These are phyloP conservation scores for Populus tremula DNA, from an alignment of 345 rosid species.

Conservation along the genomic window DNA sequence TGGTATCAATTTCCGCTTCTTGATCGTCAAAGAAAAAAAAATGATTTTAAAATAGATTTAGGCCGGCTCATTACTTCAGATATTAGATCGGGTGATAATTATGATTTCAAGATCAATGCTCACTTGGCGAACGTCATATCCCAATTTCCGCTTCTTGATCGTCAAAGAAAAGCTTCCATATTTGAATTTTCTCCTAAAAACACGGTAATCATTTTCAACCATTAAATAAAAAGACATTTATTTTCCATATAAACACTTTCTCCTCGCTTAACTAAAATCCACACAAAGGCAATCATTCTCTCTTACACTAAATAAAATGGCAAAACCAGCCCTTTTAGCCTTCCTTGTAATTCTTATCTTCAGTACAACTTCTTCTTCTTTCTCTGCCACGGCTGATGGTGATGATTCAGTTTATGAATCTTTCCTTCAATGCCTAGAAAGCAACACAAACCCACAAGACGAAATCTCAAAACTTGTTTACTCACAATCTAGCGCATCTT, in stretches of 20 bases:
- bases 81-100: no score
- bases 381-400: conserved; percentile 12
- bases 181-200: not conserved
- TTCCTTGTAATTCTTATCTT: conserved; percentile 2
- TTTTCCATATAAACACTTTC: not conserved
- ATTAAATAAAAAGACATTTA: not conserved
- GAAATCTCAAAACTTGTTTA: no score
- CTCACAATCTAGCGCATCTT: no score
- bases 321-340: not conserved
- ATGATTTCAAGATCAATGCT: not conserved
- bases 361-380: conserved; percentile 13
- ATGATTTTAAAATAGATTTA: no score
- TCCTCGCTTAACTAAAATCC: not conserved
- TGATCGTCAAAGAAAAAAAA: no score
- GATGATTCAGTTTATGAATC: conserved; percentile 29
- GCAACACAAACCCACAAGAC: no score
- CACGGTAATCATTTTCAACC: not conserved
- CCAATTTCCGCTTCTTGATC: no score
- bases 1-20: no score
- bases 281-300: not conserved
- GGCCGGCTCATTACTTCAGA: no score
- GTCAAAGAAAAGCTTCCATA: no score
- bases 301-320: not conserved
- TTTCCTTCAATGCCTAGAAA: conserved; percentile 46
- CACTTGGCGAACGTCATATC: not conserved